A percentile compares a stretch with the other conserved stretches of the same genome.
phyloP scores from a whole-genome alignment of 495 filamentous ascomycete species.

The Aspergillus conjunctus region DNA sequence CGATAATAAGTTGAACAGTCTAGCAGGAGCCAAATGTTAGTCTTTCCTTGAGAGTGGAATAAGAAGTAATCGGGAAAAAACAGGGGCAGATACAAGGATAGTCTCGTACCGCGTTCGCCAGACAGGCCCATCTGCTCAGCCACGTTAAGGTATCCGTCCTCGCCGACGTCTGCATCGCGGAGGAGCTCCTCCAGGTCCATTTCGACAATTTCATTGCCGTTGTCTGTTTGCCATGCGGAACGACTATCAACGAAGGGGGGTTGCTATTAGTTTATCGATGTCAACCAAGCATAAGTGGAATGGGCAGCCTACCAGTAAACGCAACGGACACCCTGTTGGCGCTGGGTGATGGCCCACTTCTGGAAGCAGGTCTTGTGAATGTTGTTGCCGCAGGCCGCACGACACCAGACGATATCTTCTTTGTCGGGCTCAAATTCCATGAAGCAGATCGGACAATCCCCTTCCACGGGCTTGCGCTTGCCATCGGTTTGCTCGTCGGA shows the following conservation, averaged over 20 bases:
- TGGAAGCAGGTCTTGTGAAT: constrained; percentile 73
- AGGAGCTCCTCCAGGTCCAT: constrained; percentile 43
- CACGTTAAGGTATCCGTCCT: constrained; percentile 69
- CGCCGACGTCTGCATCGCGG: constrained; percentile 38
- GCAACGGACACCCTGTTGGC: constrained; percentile 58
- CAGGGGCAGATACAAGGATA: constrained; percentile 29
- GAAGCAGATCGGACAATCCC: constrained; percentile 82
- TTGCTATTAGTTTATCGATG: background rate
- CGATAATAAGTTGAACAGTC: constrained; percentile 50
- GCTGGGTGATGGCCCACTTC: constrained; percentile 65
- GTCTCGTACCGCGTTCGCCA: constrained; percentile 50
- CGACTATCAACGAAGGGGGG: constrained; percentile 42
- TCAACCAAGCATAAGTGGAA: background rate
- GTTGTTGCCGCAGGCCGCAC: constrained; percentile 75
- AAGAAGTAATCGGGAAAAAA: background rate
- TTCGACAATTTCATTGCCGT: constrained; percentile 38
- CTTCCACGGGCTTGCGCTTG: constrained; percentile 65
- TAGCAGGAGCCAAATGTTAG: constrained; percentile 15
- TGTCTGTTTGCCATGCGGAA: constrained; percentile 61
- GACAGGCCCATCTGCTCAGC: constrained; percentile 63
- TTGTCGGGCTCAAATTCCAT: constrained; percentile 60
- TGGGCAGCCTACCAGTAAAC: constrained; percentile 57
- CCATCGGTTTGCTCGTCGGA: constrained; percentile 35
- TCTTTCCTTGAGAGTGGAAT: background rate
- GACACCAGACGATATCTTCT: constrained; percentile 70